Conservation (phyloP, 2,329 filamentous ascomycete genomes). For the Camptophora hylomeconis region DNA sequence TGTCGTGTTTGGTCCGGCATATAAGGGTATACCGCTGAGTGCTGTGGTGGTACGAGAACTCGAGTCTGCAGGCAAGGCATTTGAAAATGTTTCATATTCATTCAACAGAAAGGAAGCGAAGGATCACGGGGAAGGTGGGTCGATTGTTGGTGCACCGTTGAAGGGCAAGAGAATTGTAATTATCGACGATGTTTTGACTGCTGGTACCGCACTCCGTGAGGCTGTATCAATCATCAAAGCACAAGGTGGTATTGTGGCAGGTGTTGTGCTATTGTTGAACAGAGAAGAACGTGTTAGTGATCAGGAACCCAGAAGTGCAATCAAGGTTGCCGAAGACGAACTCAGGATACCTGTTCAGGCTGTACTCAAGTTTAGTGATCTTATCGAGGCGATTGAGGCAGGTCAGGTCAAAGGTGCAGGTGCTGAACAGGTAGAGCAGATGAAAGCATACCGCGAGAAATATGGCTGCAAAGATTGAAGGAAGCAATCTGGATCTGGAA, state of each 20-base stretch:
- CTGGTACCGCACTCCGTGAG: slow-evolving; percentile 85
- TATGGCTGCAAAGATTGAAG: slow-evolving; percentile 27
- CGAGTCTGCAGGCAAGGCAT: slow-evolving; percentile 47
- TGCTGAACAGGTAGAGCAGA: slow-evolving; percentile 49
- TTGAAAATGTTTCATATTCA: slow-evolving; percentile 52
- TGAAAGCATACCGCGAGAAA: slow-evolving; percentile 56
- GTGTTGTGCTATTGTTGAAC: slow-evolving; percentile 80
- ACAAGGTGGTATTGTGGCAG: slow-evolving; percentile 73
- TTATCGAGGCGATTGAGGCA: slow-evolving; percentile 50
- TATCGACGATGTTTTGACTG: slow-evolving; percentile 93
- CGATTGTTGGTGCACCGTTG: slow-evolving; percentile 76
- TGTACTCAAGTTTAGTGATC: slow-evolving; percentile 73
- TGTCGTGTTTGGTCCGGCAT: slow-evolving; percentile 79
- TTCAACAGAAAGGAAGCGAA: slow-evolving; percentile 97
- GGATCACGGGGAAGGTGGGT: slow-evolving; percentile 87
- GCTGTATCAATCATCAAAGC: slow-evolving; percentile 78
- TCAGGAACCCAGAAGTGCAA: slow-evolving; percentile 60
- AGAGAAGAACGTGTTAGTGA: slow-evolving; percentile 52
- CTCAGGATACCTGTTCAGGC: slow-evolving; percentile 71
- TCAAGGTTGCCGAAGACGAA: slow-evolving; percentile 73
- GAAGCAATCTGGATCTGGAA: too few species aligned
- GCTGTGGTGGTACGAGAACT: slow-evolving; percentile 66
- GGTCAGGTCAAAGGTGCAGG: slow-evolving; percentile 43
- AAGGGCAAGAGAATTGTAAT: slow-evolving; percentile 79
- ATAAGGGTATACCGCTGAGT: slow-evolving; percentile 93